Evolutionary conservation across 1,284 basidiomycete genomes (phyloP), one percentile per base, ranked within the genome.

Genomic region (Trichosporon sp.): DNA sequence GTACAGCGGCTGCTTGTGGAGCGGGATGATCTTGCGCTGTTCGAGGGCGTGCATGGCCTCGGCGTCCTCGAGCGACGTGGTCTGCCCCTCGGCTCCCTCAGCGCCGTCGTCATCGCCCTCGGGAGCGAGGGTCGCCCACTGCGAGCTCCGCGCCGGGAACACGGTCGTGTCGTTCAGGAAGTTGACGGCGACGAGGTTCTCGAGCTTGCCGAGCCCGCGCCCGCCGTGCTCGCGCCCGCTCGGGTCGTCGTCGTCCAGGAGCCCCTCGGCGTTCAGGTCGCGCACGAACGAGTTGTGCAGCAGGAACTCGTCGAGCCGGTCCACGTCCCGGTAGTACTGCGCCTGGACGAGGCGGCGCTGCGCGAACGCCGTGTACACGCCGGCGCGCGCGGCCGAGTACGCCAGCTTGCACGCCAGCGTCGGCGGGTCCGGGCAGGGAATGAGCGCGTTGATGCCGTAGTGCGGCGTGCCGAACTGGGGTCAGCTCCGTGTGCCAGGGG

Each of bases 271-370:
- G 68, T 80, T 80, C 31, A 85, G 74, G 72, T 85, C 80, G 18
- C 80, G 74, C 47, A 86, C 58, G 67, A 85, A 86, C 63, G 78
- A 76, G 81, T 92, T 95, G 6, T 87, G 81, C 3, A 84, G 77
- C 38, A 92, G 85, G 79, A 98, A 99, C 9, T 85, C 82, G 6
- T 87, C 86, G 62, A 95, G 84, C 27, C 89, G 88, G n/a, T 83
- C 84, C 4, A 92, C 90, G 82, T 98, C 95, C 47, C 96, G 89
- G 82, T 88, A 98, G 83, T 98, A 99, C 78, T 98, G 94, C 0
- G 96, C 96, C 86, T 92, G 91, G 51, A 97, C 82, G 68, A 96
- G 80, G 78, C 95, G 90, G 23, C 85, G 79, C 80, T 97, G 95
- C 0, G 91, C 92, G 89, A 90, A 96, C 12, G 86, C 74, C 18